Evolutionary conservation across 306 rosid genomes (phyloP).

Genomic region (Citrullus mucosospermus): DNA sequence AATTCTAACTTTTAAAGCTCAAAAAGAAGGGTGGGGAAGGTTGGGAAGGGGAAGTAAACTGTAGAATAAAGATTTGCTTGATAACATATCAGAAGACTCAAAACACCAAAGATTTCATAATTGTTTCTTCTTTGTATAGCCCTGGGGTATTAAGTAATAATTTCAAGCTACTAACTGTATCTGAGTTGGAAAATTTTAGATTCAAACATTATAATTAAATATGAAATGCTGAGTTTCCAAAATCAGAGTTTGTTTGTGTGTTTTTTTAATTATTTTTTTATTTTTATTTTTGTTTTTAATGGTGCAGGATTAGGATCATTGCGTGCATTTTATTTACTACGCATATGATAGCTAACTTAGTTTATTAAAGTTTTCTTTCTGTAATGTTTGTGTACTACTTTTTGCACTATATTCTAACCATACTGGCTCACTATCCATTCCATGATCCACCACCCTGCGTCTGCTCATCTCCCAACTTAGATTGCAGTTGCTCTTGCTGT

Average conservation of each 20-base stretch:
- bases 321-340: neutral
- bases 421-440: neutral
- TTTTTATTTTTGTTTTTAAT: no score
- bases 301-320: neutral
- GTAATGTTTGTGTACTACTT: neutral
- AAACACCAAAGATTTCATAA: neutral
- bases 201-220: neutral
- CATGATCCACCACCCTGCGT: neutral
- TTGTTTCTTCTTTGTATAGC: neutral
- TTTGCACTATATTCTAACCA: neutral
- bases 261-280: no score
- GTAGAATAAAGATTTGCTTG: neutral
- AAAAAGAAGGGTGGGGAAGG: neutral
- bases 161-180: neutral
- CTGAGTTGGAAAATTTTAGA: neutral
- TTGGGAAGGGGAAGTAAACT: neutral
- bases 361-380: constrained; percentile 2
- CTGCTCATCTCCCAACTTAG: constrained; percentile 26
- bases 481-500: constrained; percentile 99
- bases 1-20: neutral
- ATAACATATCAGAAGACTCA: neutral
- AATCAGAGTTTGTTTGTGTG: no score
- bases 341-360: neutral
- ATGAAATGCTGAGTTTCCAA: neutral
- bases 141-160: neutral